A percentile compares a stretch with the other conserved stretches of the same genome.
phyloP scores from a whole-genome alignment of 148 eudicot species.

The Rhododendron ovatum region DNA sequence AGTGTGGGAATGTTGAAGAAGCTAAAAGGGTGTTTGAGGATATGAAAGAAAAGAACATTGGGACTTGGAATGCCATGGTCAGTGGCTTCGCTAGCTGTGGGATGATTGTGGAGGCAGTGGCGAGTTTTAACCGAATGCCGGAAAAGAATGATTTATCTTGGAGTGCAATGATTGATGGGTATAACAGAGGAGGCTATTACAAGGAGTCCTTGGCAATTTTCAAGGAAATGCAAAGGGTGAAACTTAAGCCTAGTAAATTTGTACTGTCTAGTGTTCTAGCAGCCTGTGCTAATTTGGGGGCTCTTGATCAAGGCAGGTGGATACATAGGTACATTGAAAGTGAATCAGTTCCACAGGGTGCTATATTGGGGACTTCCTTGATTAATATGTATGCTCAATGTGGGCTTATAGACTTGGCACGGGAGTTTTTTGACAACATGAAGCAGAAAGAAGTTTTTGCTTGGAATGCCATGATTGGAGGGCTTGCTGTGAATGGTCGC shows the following conservation, averaged over 20 bases:
- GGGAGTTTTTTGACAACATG: constrained; percentile 33
- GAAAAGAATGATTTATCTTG: constrained; percentile 36
- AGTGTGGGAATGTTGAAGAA: constrained; percentile 24
- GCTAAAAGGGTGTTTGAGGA: constrained; percentile 25
- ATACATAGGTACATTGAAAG: constrained; percentile 25
- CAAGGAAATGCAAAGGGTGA: constrained; percentile 28
- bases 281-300: constrained; percentile 35
- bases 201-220: constrained; percentile 33
- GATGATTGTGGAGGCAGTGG: constrained; percentile 26
- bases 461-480: constrained; percentile 52
- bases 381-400: constrained; percentile 46
- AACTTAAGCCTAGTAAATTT: constrained; percentile 23
- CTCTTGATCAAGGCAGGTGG: constrained; percentile 44
- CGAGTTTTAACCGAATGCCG: constrained; percentile 28
- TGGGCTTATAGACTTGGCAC: constrained; percentile 32
- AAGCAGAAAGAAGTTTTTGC: constrained; percentile 20
- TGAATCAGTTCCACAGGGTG: constrained; percentile 22
- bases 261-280: constrained; percentile 29
- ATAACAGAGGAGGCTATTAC: constrained; percentile 23
- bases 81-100: constrained; percentile 23
- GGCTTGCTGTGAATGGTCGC: constrained; percentile 33
- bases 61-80: constrained; percentile 39
- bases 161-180: constrained; percentile 46
- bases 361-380: constrained; percentile 36
- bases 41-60: constrained; percentile 19